Conservation (phyloP, 495 filamentous ascomycete genomes). For the Friedmanniomyces endolithicus region DNA sequence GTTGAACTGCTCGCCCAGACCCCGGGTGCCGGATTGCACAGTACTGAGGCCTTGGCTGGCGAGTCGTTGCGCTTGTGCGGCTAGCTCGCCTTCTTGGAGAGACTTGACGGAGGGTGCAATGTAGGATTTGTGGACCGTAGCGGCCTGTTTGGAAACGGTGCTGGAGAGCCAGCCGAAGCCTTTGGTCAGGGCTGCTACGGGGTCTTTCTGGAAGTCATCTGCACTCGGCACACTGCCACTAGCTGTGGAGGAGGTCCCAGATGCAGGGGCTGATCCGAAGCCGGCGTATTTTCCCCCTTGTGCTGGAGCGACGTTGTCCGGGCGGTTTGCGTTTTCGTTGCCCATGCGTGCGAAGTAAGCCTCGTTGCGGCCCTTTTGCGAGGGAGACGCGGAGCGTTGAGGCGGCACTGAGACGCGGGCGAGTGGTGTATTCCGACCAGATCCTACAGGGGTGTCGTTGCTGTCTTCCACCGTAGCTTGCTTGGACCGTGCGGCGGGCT, state of each 20-base stretch:
- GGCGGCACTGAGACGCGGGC: not conserved
- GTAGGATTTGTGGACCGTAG: conserved; percentile 76
- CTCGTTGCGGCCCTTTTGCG: conserved; percentile 59
- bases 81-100: conserved; percentile 57
- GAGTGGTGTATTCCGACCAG: conserved; percentile 16
- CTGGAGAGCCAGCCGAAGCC: conserved; percentile 88
- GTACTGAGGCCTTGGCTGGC: conserved; percentile 54
- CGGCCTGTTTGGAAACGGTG: conserved; percentile 74
- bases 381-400: conserved; percentile 24
- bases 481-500: not conserved
- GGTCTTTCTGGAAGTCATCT: conserved; percentile 82
- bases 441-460: conserved; percentile 19
- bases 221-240: conserved; percentile 41
- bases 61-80: conserved; percentile 62
- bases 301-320: conserved; percentile 61
- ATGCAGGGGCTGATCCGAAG: conserved; percentile 62
- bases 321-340: conserved; percentile 60
- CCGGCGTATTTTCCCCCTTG: conserved; percentile 88
- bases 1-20: conserved; percentile 62
- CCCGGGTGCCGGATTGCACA: conserved; percentile 52
- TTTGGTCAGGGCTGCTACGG: conserved; percentile 75
- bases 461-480: conserved; percentile 25
- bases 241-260: conserved; percentile 29
- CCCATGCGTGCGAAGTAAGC: conserved; percentile 81
- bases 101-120: conserved; percentile 83